These are phyloP conservation scores for Casuarina cunninghamiana DNA, from an alignment of 306 rosid species.

Conservation along the genomic window DNA sequence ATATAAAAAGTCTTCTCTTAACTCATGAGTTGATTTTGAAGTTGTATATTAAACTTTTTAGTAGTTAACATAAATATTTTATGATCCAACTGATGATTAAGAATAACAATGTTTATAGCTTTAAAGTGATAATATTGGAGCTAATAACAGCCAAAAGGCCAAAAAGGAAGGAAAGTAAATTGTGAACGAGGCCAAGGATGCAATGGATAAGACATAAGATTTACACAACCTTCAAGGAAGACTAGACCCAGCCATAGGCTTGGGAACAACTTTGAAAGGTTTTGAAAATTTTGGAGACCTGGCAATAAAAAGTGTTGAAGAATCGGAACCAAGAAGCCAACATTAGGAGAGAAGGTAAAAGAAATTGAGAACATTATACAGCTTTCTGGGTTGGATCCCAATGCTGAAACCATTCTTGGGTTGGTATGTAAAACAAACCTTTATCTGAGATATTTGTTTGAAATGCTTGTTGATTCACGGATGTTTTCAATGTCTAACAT, in stretches of 20 bases:
- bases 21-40: no score
- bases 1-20: no score
- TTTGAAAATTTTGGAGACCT: conserved; percentile 35
- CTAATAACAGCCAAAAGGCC: conserved; percentile 39
- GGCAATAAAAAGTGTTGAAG: conserved; percentile 40
- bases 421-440: no score
- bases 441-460: no score
- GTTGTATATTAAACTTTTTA: no score
- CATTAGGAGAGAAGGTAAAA: conserved; percentile 45
- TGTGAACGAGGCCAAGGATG: conserved; percentile 26
- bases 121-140: conserved; percentile 48
- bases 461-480: no score
- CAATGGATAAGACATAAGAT: conserved; percentile 29
- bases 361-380: conserved; percentile 41
- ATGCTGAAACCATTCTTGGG: conserved; percentile 5
- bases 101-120: conserved; percentile 49
- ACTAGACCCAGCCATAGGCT: conserved; percentile 28
- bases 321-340: conserved; percentile 33
- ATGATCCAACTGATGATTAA: conserved; percentile 35
- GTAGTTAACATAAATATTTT: conserved; percentile 38
- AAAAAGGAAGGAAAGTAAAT: conserved; percentile 34
- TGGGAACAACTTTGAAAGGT: conserved; percentile 21
- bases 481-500: no score
- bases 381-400: conserved; percentile 26
- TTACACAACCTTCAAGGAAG: conserved; percentile 27